Conservation (phyloP, 1,284 basidiomycete genomes). For the Sphaerobolus stellatus region DNA sequence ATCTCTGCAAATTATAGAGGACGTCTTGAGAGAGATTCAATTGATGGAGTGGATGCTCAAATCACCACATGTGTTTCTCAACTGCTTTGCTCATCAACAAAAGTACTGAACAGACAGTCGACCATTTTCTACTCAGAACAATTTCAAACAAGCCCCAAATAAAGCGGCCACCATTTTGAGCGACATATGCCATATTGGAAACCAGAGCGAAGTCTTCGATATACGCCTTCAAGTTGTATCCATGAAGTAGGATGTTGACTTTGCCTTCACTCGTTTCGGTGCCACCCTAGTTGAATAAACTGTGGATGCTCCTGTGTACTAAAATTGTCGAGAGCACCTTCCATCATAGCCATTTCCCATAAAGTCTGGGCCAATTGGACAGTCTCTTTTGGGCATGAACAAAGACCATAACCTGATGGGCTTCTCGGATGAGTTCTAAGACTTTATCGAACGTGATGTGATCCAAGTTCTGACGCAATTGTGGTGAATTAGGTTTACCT, state of each 20-base stretch:
- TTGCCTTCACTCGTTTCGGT: constrained; percentile 83
- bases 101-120: constrained; percentile 75
- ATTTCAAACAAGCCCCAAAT: constrained; percentile 93
- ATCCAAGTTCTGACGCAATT: constrained; percentile 87
- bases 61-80: constrained; percentile 94
- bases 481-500: constrained; percentile 81
- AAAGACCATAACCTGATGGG: constrained; percentile 99
- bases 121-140: constrained; percentile 90
- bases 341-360: constrained; percentile 75
- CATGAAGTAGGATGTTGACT: constrained; percentile 95
- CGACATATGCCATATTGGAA: constrained; percentile 92
- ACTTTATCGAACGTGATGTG: constrained; percentile 91
- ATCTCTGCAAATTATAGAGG: constrained; percentile 76
- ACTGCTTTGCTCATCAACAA: constrained; percentile 93
- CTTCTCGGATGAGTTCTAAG: constrained; percentile 75
- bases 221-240: constrained; percentile 77
- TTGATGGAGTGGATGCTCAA: constrained; percentile 89
- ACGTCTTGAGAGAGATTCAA: constrained; percentile 78
- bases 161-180: constrained; percentile 93
- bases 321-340: constrained; percentile 78
- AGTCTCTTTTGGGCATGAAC: constrained; percentile 99
- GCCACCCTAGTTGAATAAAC: constrained; percentile 77
- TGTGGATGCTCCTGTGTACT: constrained; percentile 78
- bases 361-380: constrained; percentile 91
- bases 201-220: constrained; percentile 97